Base-by-base conservation (phyloP, 306 rosid genomes). In the cucumber (Cucumis sativus) region DNA sequence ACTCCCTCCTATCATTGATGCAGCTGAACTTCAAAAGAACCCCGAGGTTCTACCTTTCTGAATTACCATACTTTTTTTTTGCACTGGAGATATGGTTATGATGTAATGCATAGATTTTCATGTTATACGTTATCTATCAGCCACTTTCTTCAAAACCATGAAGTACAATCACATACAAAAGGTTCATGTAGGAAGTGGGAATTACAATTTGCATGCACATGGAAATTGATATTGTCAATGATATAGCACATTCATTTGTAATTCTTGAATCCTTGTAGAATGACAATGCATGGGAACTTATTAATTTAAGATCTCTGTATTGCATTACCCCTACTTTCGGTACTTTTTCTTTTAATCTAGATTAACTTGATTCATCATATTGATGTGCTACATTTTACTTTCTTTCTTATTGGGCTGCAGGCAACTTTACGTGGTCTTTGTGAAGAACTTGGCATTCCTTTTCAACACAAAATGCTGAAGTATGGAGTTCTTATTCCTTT, bases 401-500 rank as follows among this genome's bases (percentile, higher is more conserved):
- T 54, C 41, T 66, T 9, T 67, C 14, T 49, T 49, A 25, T 82
- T 86, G 71, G 52, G 61, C 71, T 74, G 76, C 85, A 92, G 97
- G 88, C 84, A 83, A 86, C 91, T 14, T 79, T 92, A 25, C 84
- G 81, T 4, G 82, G 88, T 81, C 93, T 92, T 77, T 92, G 96
- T 81, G 87, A 88, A 74, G 92, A 92, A 33, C 82, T 92, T 77
- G 86, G 79, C 41, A 92, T 90, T 83, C 89, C 96, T 80, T 92
- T 88, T 77, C 93, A 88, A 80, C 80, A 86, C 69, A 60, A 85
- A 75, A 92, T 92, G 97, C 91, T 90, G 82, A 86, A 79, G 97
- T 90, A 87, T 60, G 90, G 80, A 83, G 55, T 33, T 71, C 67
- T 35, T 69, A 16, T 61, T 65, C 78, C 37, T 39, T 65, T 54